Conservation (phyloP, 2,329 filamentous ascomycete species). For the Exophiala sp. region DNA sequence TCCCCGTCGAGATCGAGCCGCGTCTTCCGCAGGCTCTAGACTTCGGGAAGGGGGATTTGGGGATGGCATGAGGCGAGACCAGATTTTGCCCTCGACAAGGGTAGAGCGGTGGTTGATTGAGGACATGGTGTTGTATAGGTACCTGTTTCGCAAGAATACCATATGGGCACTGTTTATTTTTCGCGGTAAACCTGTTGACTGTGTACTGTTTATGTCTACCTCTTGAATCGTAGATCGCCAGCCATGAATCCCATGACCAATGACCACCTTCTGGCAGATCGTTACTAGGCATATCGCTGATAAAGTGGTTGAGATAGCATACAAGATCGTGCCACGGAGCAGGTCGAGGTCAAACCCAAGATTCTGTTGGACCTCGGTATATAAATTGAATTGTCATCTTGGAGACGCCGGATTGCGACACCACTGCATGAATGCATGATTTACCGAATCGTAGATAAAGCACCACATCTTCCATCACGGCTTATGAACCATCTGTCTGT, state of each 20-base stretch:
- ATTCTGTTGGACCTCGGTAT: neutral
- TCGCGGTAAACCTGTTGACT: too few relatives aligned
- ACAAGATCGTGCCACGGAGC: too few relatives aligned
- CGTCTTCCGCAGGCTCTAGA: neutral
- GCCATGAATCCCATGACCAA: too few relatives aligned
- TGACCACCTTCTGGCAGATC: too few relatives aligned
- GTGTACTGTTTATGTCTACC: too few relatives aligned
- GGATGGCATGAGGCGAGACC: neutral
- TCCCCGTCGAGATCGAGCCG: neutral
- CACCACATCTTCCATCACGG: slow-evolving; percentile 15
- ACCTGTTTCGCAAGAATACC: slow-evolving; percentile 18
- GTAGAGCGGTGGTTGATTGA: slow-evolving; percentile 2
- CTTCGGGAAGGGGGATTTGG: neutral
- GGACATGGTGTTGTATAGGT: slow-evolving; percentile 21
- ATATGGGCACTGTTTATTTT: slow-evolving; percentile 8
- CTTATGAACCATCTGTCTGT: too few relatives aligned
- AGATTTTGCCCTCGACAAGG: neutral
- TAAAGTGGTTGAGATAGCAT: too few relatives aligned
- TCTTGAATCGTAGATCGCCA: too few relatives aligned
- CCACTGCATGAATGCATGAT: too few relatives aligned
- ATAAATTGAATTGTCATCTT: neutral
- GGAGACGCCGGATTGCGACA: slow-evolving; percentile 12
- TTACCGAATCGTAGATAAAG: neutral
- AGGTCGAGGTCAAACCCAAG: neutral
- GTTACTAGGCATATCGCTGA: too few relatives aligned